These are phyloP conservation scores for Sugiyamaella floridensis DNA, from an alignment of 805 yeast species.

Conservation along the genomic window DNA sequence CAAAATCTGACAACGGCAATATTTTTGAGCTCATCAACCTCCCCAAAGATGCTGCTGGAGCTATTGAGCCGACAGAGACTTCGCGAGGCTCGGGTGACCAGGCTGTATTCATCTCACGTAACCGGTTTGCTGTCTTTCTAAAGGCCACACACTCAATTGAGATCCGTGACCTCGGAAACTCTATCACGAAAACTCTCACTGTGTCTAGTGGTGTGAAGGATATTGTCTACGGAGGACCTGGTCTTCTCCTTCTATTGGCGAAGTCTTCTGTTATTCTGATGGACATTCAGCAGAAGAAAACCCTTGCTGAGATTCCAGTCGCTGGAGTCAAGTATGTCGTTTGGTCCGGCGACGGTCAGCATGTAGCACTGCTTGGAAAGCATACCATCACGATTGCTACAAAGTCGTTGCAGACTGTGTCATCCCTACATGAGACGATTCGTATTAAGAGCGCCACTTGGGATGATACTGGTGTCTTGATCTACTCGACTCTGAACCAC, in stretches of 20 bases:
- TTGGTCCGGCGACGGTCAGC: constrained; percentile 85
- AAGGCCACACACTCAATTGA: constrained; percentile 61
- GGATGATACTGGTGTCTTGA: constrained; percentile 89
- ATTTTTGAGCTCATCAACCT: constrained; percentile 66
- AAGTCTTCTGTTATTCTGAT: constrained; percentile 65
- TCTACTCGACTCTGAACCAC: constrained; percentile 92
- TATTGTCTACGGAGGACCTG: constrained; percentile 72
- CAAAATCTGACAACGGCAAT: constrained; percentile 53
- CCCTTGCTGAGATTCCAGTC: constrained; percentile 58
- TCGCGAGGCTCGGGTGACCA: constrained; percentile 73
- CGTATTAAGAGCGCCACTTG: constrained; percentile 95
- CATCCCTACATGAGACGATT: constrained; percentile 92
- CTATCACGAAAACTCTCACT: constrained; percentile 73
- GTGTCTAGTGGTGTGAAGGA: constrained; percentile 51
- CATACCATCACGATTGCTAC: constrained; percentile 88
- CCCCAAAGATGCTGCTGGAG: constrained; percentile 85
- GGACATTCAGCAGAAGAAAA: constrained; percentile 90
- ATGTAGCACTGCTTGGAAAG: constrained; percentile 81
- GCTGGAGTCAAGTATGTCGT: constrained; percentile 79
- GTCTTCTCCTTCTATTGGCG: constrained; percentile 71
- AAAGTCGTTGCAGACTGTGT: constrained; percentile 65
- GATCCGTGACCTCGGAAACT: constrained; percentile 75
- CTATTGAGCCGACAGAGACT: constrained; percentile 83
- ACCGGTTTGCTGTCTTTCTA: constrained; percentile 79
- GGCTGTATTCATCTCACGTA: constrained; percentile 90